Conservation (phyloP, 1,139 yeast species). For the Pneumocystis canis region DNA sequence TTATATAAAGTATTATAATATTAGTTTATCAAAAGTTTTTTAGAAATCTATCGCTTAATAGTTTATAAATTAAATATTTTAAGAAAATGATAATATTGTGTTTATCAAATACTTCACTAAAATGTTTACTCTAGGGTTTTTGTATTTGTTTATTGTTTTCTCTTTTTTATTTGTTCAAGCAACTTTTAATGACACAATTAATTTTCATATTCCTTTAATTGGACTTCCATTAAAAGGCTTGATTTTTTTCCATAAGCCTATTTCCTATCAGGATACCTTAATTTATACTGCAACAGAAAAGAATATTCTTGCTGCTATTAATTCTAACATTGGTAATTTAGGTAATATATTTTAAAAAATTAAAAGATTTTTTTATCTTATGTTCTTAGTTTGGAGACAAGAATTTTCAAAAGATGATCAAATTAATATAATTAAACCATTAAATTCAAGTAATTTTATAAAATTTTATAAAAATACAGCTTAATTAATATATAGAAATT, state of each 20-base stretch:
- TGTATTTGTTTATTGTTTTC: neutral
- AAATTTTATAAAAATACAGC: conserved; percentile 1
- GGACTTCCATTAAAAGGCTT: conserved; percentile 4
- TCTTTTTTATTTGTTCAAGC: neutral
- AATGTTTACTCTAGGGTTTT: neutral
- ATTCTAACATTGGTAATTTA: conserved; percentile 4
- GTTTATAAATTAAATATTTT: neutral
- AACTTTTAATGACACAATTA: conserved; percentile 1
- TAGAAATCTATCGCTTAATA: neutral
- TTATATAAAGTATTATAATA: neutral
- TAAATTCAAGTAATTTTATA: neutral
- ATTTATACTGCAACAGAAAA: conserved; percentile 5
- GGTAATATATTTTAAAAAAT: neutral
- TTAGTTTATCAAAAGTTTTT: neutral
- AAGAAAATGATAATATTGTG: neutral
- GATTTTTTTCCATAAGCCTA: conserved; percentile 5
- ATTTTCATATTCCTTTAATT: conserved; percentile 6
- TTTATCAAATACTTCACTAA: neutral
- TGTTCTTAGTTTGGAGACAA: conserved; percentile 8
- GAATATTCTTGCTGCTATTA: conserved; percentile 7
- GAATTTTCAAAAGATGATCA: neutral
- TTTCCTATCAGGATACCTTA: conserved; percentile 3
- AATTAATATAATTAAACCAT: neutral
- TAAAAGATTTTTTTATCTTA: neutral
- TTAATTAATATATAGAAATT: conserved; percentile 1